These are phyloP conservation scores for Pythium periplocum DNA, from an alignment of 352 stramenopile species.

Conservation along the genomic window DNA sequence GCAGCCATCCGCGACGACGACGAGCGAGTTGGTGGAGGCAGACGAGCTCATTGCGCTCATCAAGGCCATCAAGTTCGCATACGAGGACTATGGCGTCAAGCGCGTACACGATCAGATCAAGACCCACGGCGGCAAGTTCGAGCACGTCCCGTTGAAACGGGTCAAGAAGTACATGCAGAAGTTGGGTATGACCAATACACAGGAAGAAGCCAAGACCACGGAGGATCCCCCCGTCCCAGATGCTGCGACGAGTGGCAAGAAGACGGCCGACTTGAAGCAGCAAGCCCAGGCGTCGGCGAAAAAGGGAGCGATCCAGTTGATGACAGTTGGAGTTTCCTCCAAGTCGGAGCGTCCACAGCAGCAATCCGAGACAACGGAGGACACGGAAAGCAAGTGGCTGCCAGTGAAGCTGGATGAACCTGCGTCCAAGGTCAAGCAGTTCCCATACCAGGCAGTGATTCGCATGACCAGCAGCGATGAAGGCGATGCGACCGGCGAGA, in stretches of 20 bases:
- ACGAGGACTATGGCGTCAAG: slow-evolving; percentile 79
- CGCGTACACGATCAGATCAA: slow-evolving; percentile 73
- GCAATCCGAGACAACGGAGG: not conserved
- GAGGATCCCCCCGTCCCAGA: slow-evolving; percentile 10
- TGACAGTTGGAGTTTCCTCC: slow-evolving; percentile 76
- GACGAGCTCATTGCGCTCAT: slow-evolving; percentile 83
- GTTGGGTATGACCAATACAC: slow-evolving; percentile 42
- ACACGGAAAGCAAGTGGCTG: slow-evolving; percentile 40
- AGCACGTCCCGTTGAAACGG: slow-evolving; percentile 66
- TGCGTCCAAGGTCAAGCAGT: slow-evolving; percentile 67
- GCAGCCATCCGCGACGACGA: slow-evolving; percentile 12
- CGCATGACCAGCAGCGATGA: slow-evolving; percentile 76
- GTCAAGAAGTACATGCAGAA: slow-evolving; percentile 87
- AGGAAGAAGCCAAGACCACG: slow-evolving; percentile 5
- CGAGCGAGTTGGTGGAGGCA: slow-evolving; percentile 29
- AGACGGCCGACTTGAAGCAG: slow-evolving; percentile 4
- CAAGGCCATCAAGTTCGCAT: slow-evolving; percentile 85
- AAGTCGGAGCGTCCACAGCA: slow-evolving; percentile 41
- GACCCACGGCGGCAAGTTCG: slow-evolving; percentile 75
- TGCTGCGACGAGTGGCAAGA: not conserved
- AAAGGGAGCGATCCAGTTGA: slow-evolving; percentile 56
- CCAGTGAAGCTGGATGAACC: slow-evolving; percentile 82
- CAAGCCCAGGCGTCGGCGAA: slow-evolving; percentile 15
- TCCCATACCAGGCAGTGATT: slow-evolving; percentile 83
- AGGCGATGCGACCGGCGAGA: slow-evolving; percentile 55